Evolutionary conservation across 2,329 filamentous ascomycete species (phyloP).

Genomic region (Botrytis fabae): DNA sequence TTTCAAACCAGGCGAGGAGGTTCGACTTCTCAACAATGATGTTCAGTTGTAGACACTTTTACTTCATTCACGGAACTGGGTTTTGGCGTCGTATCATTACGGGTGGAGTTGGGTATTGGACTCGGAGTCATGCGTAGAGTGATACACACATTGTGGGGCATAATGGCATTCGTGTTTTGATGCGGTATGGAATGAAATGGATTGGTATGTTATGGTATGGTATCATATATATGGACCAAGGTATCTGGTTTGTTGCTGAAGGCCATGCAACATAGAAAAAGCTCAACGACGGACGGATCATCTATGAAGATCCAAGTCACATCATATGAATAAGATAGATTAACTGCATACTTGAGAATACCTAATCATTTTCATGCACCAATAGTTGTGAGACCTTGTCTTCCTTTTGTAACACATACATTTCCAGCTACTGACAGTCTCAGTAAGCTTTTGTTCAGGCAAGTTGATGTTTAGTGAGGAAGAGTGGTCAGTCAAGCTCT

Average conservation of each 20-base stretch:
- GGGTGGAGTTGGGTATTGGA: conserved; percentile 7
- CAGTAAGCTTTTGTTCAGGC: not conserved
- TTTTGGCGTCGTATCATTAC: conserved; percentile 3
- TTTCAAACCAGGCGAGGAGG: conserved; percentile 96
- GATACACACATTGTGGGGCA: conserved; percentile 5
- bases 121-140: conserved; percentile 15
- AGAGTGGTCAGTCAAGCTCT: not conserved
- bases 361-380: not conserved
- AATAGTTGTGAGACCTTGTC: not conserved
- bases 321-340: conserved; percentile 8
- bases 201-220: not conserved
- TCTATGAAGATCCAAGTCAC: not conserved
- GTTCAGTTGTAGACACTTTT: conserved; percentile 65
- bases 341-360: not conserved
- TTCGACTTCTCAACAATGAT: conserved; percentile 81
- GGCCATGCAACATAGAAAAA: not conserved
- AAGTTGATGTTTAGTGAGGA: not conserved
- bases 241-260: conserved; percentile 4
- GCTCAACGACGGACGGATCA: not conserved
- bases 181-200: not conserved
- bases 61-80: not conserved
- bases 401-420: not conserved
- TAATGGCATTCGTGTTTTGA: not conserved
- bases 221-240: conserved; percentile 3
- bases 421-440: not conserved